These are phyloP conservation scores for Artemisia annua DNA, from an alignment of 129 eudicot genomes.

Conservation along the genomic window DNA sequence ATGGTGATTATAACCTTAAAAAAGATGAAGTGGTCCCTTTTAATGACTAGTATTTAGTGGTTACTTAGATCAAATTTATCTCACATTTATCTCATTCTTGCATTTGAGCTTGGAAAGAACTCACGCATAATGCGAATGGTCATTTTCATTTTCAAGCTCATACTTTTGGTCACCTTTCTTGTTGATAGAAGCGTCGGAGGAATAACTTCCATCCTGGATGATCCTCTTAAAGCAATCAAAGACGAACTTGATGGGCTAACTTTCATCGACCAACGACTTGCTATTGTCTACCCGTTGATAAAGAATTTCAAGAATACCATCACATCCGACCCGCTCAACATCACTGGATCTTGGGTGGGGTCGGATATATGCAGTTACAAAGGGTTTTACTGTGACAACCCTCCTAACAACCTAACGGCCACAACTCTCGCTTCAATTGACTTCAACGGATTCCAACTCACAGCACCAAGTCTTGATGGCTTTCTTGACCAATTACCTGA, in stretches of 20 bases:
- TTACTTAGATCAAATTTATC: slow-evolving; percentile 17
- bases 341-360: slow-evolving; percentile 80
- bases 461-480: slow-evolving; percentile 70
- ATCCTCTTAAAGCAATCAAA: slow-evolving; percentile 22
- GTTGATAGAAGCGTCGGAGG: slow-evolving; percentile 4
- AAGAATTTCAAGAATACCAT: slow-evolving; percentile 62
- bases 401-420: slow-evolving; percentile 79
- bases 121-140: slow-evolving; percentile 16
- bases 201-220: slow-evolving; percentile 13
- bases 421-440: slow-evolving; percentile 70
- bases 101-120: slow-evolving; percentile 14
- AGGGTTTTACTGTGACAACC: slow-evolving; percentile 80
- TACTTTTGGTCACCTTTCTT: not conserved
- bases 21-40: slow-evolving; percentile 22
- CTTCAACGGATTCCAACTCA: slow-evolving; percentile 85
- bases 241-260: slow-evolving; percentile 31
- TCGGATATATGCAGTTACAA: slow-evolving; percentile 70
- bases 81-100: slow-evolving; percentile 22
- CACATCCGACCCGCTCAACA: slow-evolving; percentile 65
- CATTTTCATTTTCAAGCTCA: slow-evolving; percentile 2
- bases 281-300: slow-evolving; percentile 61
- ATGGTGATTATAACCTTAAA: slow-evolving; percentile 8
- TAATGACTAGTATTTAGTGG: slow-evolving; percentile 19
- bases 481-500: slow-evolving; percentile 89
- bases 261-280: slow-evolving; percentile 59